phyloP scores from a whole-genome alignment of 805 yeast genomes.

The Wickerhamiella dianesei region DNA sequence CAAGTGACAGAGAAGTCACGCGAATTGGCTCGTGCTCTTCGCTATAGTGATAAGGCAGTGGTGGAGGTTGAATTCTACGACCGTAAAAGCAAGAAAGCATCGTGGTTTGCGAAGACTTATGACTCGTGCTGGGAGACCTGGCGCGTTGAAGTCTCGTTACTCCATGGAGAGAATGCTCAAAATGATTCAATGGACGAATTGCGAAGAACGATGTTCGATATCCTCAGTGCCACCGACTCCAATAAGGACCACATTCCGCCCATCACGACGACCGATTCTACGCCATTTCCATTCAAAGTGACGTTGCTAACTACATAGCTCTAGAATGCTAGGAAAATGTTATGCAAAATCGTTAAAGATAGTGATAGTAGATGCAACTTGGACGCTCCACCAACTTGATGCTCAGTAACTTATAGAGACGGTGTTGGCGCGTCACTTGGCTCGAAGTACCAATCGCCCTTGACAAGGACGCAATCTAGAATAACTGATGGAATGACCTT shows the following conservation, averaged over 20 bases:
- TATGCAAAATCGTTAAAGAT: neutral
- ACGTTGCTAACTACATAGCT: slow-evolving; percentile 12
- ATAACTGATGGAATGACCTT: slow-evolving; percentile 27
- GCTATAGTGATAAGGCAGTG: slow-evolving; percentile 12
- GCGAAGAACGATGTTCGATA: slow-evolving; percentile 29
- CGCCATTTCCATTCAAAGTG: slow-evolving; percentile 50
- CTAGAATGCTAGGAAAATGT: too few relatives aligned
- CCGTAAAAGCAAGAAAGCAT: slow-evolving; percentile 30
- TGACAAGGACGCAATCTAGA: slow-evolving; percentile 58
- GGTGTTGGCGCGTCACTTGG: slow-evolving; percentile 6
- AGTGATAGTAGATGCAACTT: slow-evolving; percentile 12
- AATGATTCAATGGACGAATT: slow-evolving; percentile 27
- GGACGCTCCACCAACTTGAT: slow-evolving; percentile 12
- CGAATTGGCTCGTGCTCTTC: slow-evolving; percentile 7
- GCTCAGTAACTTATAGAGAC: slow-evolving; percentile 13
- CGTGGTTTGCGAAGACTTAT: slow-evolving; percentile 43
- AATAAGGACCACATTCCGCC: slow-evolving; percentile 63
- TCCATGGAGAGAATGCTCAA: slow-evolving; percentile 11
- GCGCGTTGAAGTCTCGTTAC: slow-evolving; percentile 39
- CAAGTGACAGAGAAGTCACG: slow-evolving; percentile 11
- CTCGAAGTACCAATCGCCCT: slow-evolving; percentile 36
- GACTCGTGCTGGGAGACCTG: slow-evolving; percentile 59
- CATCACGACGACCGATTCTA: slow-evolving; percentile 47
- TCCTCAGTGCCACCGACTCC: slow-evolving; percentile 40
- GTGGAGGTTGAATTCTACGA: slow-evolving; percentile 22